Evolutionary conservation across 208 protist genomes (phyloP), one percentile per base, ranked within the genome.

Genomic region (Angomonas deanei): DNA sequence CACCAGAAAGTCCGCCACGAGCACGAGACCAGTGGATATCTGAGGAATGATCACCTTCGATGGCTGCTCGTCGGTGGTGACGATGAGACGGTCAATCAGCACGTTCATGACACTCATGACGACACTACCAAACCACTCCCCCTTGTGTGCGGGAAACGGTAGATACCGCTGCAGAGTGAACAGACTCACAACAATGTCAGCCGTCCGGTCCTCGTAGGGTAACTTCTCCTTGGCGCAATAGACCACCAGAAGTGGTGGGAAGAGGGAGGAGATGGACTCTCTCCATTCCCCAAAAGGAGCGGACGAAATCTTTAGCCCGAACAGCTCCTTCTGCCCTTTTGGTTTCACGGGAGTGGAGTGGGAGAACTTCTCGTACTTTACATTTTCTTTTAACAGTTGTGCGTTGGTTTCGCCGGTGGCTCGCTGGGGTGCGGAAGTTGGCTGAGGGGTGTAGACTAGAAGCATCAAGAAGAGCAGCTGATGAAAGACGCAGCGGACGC

Each of bases 51-150:
- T 5, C 11, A 52, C 26, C 15, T 49, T 38, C 10, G 27, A 10
- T 4, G 27, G 3, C 17, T 10, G 23, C 17, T 5, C 3, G 17
- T 59, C 53, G 3, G 2, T 23, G 28, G 53, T 56, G 26, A 56
- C 19, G 17, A 3, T 4, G 19, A 48, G 21, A 19, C 27, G 55
- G 3, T 38, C 55, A 19, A 48, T 28, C 30, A 60, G 17, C 4
- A 60, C 21, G 21, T 38, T 33, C 55, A 48, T 46, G 32, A 39
- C 55, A 24, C 55, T 48, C 33, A 60, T 21, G 31, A 60, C 55
- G n/a, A 60, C 46, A 39, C 46, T 48, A 17, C 55, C 31, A 13
- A 60, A 26, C 55, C 55, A 60, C 55, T 60, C 55, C 19, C 55
- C 38, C 33, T 60, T 60, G 13, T 39, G 21, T 15, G 19, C 19